Percentiles rank a stretch among this genome's conserved stretches.
These are phyloP conservation scores for Brasilioporus rufonigricans DNA, from an alignment of 768 basidiomycete genomes.

Conservation along the genomic window DNA sequence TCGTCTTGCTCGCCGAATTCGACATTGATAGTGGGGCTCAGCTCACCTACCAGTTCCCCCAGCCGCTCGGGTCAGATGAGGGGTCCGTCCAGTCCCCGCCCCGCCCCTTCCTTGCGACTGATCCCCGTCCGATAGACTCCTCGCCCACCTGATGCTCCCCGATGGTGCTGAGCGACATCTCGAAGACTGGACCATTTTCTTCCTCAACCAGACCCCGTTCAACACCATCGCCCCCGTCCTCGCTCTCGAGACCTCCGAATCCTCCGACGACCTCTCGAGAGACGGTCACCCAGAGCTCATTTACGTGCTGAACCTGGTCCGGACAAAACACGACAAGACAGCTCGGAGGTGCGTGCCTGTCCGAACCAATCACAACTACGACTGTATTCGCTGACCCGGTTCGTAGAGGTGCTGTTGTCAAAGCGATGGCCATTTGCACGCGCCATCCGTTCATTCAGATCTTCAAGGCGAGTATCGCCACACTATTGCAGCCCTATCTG, in stretches of 20 bases:
- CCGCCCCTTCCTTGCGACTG: neutral
- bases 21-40: conserved; percentile 95
- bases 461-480: conserved; percentile 66
- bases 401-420: conserved; percentile 84
- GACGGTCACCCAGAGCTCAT: conserved; percentile 52
- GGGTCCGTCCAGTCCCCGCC: conserved; percentile 52
- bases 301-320: conserved; percentile 87
- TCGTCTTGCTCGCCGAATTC: conserved; percentile 97
- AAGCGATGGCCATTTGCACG: conserved; percentile 93
- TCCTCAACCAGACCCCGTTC: conserved; percentile 90
- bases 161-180: conserved; percentile 94
- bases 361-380: conserved; percentile 4
- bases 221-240: conserved; percentile 85
- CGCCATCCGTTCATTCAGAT: conserved; percentile 93
- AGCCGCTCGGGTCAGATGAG: conserved; percentile 91
- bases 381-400: conserved; percentile 9
- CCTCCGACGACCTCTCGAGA: conserved; percentile 28
- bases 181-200: conserved; percentile 99
- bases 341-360: conserved; percentile 59
- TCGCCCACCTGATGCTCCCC: conserved; percentile 97
- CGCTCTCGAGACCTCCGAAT: conserved; percentile 56
- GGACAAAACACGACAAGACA: conserved; percentile 87
- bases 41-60: conserved; percentile 94
- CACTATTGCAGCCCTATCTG: neutral
- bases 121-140: conserved; percentile 50